A percentile compares a stretch with the other conserved stretches of the same genome.
Evolutionary conservation across 2,329 filamentous ascomycete species (phyloP).

Genomic region (Verticillium nonalfalfae): DNA sequence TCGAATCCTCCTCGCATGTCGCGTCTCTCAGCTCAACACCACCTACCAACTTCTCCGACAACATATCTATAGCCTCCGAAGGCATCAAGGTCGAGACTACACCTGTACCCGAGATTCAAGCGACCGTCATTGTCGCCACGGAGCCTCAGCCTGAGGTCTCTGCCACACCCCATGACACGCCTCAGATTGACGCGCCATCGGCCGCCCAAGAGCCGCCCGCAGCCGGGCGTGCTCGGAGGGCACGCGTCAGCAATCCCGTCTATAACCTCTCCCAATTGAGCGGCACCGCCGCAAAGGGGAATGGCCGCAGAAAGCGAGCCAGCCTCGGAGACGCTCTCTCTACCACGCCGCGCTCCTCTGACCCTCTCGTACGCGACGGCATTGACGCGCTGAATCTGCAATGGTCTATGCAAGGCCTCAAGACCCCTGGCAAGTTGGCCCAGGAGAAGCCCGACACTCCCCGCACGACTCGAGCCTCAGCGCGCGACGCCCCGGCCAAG

Average conservation of each 20-base stretch:
- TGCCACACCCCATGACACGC: conserved; percentile 11
- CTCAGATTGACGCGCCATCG: conserved; percentile 16
- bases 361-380: conserved; percentile 24
- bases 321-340: conserved; percentile 42
- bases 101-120: conserved; percentile 11
- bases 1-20: conserved; percentile 37
- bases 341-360: conserved; percentile 8
- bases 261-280: conserved; percentile 62
- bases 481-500: conserved; percentile 33
- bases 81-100: conserved; percentile 25
- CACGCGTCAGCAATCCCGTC: conserved; percentile 47
- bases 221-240: conserved; percentile 45
- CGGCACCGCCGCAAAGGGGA: conserved; percentile 43
- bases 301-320: conserved; percentile 47
- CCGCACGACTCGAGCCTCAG: conserved; percentile 30
- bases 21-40: conserved; percentile 57
- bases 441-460: conserved; percentile 25
- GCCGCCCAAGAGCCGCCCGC: conserved; percentile 18
- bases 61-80: conserved; percentile 48
- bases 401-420: conserved; percentile 32
- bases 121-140: conserved; percentile 18
- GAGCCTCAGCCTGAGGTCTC: background rate
- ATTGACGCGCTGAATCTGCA: conserved; percentile 41
- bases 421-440: conserved; percentile 21
- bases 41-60: conserved; percentile 60